phyloP scores from a whole-genome alignment of 108 stramenopile genomes.

The Fistulifera pelliculosa region DNA sequence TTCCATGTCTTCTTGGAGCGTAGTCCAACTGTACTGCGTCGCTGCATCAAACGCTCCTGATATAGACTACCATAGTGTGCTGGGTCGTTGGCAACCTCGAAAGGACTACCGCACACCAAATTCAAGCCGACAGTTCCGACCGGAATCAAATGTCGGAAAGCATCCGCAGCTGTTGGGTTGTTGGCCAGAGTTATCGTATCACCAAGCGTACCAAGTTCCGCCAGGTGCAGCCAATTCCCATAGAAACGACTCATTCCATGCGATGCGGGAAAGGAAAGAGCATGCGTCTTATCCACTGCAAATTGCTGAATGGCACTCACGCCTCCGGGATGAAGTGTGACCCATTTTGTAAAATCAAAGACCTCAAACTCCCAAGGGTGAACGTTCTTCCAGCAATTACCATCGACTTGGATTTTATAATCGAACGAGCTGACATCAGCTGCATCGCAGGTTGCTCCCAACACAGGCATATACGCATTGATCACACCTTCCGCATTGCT shows the following conservation, averaged over 20 bases:
- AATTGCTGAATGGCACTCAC: constrained; percentile 6
- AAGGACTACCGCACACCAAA: constrained; percentile 41
- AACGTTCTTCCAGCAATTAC: constrained; percentile 31
- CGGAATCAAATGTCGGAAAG: too few relatives aligned
- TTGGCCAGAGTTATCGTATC: too few relatives aligned
- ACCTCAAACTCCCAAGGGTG: constrained; percentile 41
- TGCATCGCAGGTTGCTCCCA: not conserved
- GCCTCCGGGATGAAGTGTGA: constrained; percentile 15
- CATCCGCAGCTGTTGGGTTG: too few relatives aligned
- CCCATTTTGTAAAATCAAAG: constrained; percentile 52
- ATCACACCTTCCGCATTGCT: too few relatives aligned
- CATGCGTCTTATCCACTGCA: not conserved
- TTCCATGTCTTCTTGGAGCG: constrained; percentile 16
- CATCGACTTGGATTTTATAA: constrained; percentile 13
- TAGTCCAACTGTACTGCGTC: constrained; percentile 9
- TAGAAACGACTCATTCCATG: too few relatives aligned
- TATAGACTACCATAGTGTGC: constrained; percentile 14
- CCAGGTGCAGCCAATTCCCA: too few relatives aligned
- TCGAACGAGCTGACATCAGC: constrained; percentile 4
- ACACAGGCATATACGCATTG: too few relatives aligned
- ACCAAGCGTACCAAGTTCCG: too few relatives aligned
- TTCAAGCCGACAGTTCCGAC: not conserved
- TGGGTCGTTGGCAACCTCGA: constrained; percentile 50
- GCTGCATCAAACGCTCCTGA: constrained; percentile 7
- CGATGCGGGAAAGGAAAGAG: too few relatives aligned